These are phyloP conservation scores for Thelonectria rubi DNA, from an alignment of 2,329 filamentous ascomycete genomes.

Conservation along the genomic window DNA sequence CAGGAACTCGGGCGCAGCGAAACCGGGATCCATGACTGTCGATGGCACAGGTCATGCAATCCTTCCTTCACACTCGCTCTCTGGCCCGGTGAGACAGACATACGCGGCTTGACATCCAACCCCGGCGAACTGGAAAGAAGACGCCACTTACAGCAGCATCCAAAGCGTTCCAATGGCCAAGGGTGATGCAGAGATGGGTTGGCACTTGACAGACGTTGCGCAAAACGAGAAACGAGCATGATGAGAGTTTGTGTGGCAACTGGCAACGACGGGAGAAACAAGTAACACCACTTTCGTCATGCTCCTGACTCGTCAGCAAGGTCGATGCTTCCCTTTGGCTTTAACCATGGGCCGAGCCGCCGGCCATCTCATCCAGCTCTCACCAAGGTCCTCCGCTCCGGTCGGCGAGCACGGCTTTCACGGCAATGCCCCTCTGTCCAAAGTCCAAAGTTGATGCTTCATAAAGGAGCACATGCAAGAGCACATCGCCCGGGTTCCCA, in stretches of 20 bases:
- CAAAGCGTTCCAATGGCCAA: constrained; percentile 7
- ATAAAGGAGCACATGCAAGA: neutral
- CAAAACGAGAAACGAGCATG: neutral
- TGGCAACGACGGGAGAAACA: neutral
- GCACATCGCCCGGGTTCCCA: constrained; percentile 1
- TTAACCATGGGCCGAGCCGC: constrained; percentile 1
- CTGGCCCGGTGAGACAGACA: neutral
- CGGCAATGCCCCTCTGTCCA: neutral
- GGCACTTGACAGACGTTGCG: neutral
- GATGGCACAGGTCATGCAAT: constrained; percentile 1
- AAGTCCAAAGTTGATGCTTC: constrained; percentile 6
- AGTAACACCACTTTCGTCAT: neutral
- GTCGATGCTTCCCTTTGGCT: neutral
- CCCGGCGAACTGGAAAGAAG: constrained; percentile 2
- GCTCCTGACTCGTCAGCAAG: constrained; percentile 1
- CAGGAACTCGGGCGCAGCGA: neutral
- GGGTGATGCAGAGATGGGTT: constrained; percentile 6
- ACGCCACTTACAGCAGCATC: constrained; percentile 17
- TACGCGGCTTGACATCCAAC: constrained; percentile 13
- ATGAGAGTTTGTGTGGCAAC: constrained; percentile 5
- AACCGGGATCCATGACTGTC: constrained; percentile 7
- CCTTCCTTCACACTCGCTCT: constrained; percentile 2
- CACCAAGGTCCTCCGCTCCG: neutral
- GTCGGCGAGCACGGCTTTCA: constrained; percentile 1
- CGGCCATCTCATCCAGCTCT: neutral